Base-by-base conservation (phyloP, 2,329 filamentous ascomycete genomes). In the Xylariaceae sp. region DNA sequence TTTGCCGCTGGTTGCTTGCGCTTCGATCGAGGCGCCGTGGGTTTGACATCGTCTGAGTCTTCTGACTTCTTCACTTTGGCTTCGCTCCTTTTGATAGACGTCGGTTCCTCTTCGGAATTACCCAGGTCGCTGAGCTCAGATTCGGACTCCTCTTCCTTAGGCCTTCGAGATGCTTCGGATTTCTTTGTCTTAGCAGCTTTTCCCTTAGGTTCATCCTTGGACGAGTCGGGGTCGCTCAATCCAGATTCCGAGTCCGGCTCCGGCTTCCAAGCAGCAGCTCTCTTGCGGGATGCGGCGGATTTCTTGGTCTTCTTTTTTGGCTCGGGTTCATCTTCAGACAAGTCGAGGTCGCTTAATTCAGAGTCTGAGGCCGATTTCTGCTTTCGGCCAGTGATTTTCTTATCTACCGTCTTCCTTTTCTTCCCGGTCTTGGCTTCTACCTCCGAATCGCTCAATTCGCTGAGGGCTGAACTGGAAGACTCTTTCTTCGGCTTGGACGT, bases 401-500 rank as follows among this genome's bases (percentile, higher is more conserved):
- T 60, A n/a, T 44, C n/a, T n/a, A n/a, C 40, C 2, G 41, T 49
- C 7, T 58, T 60, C 51, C 48, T 53, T 39, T 44, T 62, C 43
- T 51, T 52, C 29, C 49, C 41, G 12, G 62, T 61, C 44, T 67
- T 57, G 1, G 62, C 46, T 29, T 55, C 49, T 6, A 61, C 58
- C 16, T 65, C 63, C 1, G 50, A 47, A 2, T 69, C 67, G 45
- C 59, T 67, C 13, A 55, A 48, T 5, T 70, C 65, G 47, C 64
- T 68, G 8, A 68, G 57, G 16, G 63, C 63, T 1, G 68, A 67
- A 15, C 68, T 65, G 15, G 64, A 63, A 37, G 61, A 60, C 41
- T 63, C 63, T 41, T 64, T 67, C 55, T 70, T 71, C 0, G 67
- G 44, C 30, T 64, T 66, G 15, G 59, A 49, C 30, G 67, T 70